Percentiles rank a stretch among this genome's conserved stretches.
These are phyloP conservation scores for Flaveria floridana DNA, from an alignment of 140 eudicot genomes.

Conservation along the genomic window DNA sequence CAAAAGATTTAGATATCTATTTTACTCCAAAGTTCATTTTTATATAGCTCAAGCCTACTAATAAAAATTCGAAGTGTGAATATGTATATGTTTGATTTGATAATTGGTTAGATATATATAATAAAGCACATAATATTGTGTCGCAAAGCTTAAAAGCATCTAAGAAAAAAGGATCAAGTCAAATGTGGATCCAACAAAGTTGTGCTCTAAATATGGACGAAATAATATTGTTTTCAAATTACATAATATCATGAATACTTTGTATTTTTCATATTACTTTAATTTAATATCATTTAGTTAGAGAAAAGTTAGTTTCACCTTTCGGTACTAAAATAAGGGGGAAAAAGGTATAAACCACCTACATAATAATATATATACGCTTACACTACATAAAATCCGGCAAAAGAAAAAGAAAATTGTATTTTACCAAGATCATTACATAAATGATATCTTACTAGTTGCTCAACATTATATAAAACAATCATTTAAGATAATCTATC, in stretches of 20 bases:
- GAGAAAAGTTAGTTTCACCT: not conserved
- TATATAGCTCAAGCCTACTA: not conserved
- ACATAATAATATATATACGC: not conserved
- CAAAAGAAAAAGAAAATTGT: not conserved
- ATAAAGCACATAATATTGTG: not conserved
- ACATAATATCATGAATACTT: not conserved
- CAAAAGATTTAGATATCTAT: not conserved
- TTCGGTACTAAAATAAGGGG: slow-evolving; percentile 8
- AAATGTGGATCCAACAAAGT: not conserved
- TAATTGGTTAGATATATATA: not conserved
- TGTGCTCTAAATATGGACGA: no score
- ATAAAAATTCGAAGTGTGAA: not conserved
- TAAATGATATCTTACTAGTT: not conserved
- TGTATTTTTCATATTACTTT: not conserved
- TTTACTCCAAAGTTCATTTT: not conserved
- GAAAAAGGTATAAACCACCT: not conserved
- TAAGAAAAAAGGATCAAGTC: not conserved
- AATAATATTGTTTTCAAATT: not conserved
- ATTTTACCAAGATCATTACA: not conserved
- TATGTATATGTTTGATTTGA: not conserved
- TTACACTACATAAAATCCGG: not conserved
- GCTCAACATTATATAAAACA: not conserved
- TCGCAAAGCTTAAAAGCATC: not conserved
- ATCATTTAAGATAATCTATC: not conserved
- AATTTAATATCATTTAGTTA: not conserved